Percentiles rank a stretch among this genome's conserved stretches.
Conservation (phyloP, 148 eudicot genomes). For the Vaccinium myrtillus region DNA sequence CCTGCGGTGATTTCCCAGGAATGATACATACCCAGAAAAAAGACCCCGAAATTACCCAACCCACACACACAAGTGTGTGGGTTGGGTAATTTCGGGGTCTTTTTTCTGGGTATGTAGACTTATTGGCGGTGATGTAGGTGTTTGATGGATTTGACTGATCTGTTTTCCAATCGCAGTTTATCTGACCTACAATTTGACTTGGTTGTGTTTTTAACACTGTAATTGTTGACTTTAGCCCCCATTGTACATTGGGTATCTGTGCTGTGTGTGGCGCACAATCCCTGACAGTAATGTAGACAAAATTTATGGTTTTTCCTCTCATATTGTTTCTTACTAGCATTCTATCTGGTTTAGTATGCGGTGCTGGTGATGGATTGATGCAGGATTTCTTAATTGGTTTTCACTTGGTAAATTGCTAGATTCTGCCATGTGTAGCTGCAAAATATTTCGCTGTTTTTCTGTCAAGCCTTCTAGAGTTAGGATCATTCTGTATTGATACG, state of each 20-base stretch:
- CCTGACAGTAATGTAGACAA: background rate
- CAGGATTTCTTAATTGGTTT: background rate
- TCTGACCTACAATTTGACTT: background rate
- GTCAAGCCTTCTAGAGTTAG: background rate
- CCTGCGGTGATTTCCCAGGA: background rate
- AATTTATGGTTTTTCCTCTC: background rate
- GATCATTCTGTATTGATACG: background rate
- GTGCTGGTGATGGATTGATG: background rate
- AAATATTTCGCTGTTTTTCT: background rate
- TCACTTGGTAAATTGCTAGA: background rate
- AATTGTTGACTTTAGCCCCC: too few species aligned
- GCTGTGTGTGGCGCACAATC: too few species aligned
- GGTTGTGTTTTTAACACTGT: background rate
- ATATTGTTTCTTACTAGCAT: too few species aligned
- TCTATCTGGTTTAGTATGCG: too few species aligned
- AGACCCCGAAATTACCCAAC: too few species aligned
- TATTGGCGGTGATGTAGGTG: background rate
- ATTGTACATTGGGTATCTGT: too few species aligned
- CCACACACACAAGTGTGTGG: too few species aligned
- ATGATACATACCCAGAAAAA: too few species aligned
- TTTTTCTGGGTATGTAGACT: too few species aligned
- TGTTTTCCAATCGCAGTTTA: background rate
- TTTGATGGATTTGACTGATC: slow-evolving; percentile 1
- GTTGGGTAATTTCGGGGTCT: too few species aligned
- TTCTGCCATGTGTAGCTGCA: background rate